Evolutionary conservation across 805 yeast genomes (phyloP).

Genomic region (Yarrowia bubula): DNA sequence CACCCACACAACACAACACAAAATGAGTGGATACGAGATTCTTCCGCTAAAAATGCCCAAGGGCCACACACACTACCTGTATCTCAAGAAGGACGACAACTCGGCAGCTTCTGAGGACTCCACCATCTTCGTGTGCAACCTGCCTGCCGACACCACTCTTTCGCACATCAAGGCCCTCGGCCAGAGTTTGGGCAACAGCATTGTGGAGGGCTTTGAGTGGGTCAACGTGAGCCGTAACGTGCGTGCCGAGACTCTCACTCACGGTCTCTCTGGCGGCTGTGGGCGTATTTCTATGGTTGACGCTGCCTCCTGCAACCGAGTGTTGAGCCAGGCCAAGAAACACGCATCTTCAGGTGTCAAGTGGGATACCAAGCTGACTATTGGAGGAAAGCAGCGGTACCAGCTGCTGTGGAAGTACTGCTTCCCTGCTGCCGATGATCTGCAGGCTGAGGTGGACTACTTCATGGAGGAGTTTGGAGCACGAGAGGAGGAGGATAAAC

Average conservation of each 20-base stretch:
- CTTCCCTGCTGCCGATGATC: slow-evolving; percentile 46
- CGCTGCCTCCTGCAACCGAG: slow-evolving; percentile 60
- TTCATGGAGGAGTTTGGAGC: slow-evolving; percentile 66
- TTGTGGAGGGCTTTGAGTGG: slow-evolving; percentile 34
- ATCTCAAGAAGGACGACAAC: slow-evolving; percentile 55
- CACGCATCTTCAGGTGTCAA: slow-evolving; percentile 33
- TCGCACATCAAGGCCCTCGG: slow-evolving; percentile 57
- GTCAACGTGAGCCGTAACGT: slow-evolving; percentile 36
- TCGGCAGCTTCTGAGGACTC: slow-evolving; percentile 43
- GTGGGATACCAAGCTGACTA: slow-evolving; percentile 43
- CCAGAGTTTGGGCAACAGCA: slow-evolving; percentile 47
- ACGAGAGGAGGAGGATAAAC: slow-evolving; percentile 54
- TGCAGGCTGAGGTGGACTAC: slow-evolving; percentile 57
- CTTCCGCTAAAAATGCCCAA: slow-evolving; percentile 27
- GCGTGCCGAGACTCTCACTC: slow-evolving; percentile 14
- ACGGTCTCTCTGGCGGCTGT: slow-evolving; percentile 35
- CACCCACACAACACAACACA: not conserved
- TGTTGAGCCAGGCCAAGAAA: slow-evolving; percentile 61
- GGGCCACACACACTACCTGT: slow-evolving; percentile 54
- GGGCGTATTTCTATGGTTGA: slow-evolving; percentile 76
- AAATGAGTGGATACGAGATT: slow-evolving; percentile 20
- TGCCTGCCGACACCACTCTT: slow-evolving; percentile 63
- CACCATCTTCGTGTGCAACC: slow-evolving; percentile 70
- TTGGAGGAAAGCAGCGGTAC: slow-evolving; percentile 23
- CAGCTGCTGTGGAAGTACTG: slow-evolving; percentile 24